Base-by-base conservation (phyloP, 2,329 filamentous ascomycete species). In the Alternaria alternata region DNA sequence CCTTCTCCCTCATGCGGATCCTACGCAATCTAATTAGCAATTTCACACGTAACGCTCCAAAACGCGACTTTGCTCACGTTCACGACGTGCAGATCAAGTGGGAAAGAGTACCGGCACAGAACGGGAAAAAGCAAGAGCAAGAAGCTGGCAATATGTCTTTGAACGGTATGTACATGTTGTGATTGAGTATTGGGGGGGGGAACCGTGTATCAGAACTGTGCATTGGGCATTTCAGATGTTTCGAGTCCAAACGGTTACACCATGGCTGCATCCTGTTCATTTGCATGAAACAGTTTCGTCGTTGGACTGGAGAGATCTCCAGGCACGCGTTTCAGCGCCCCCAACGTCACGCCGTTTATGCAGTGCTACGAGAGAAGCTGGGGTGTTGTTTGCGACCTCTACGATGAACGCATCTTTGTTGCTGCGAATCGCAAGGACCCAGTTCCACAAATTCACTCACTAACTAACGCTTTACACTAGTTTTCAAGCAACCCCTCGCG, bases 401-500 rank as follows among this genome's bases (percentile, higher is more conserved):
- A 28, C 38, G 3, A 28, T 18, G 36, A 38, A 14, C 22, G 32
- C 24, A 42, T 26, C 24, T 7, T 26, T 26, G 24, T 26, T 26
- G 24, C 24, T 26, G 6, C 24, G 5, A 36, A 36, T 11, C 22
- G 9, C 22, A 34, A 28, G 7, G 24, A 24, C 24, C 41, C 14
- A 36, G 2, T 26, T 26, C 24, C 24, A 26, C 24, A 7, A 30
- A 30, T 4, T 30, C 18, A 34, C 11, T 9, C 2, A 8, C 44
- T 56, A 11, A 49, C 46, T 56, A 11, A 49, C 46, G 20, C 24
- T 7, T 28, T 7, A 24, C 16, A 34, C 3, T 7, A 60, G 57
- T 60, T 14, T 60, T 57, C 53, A 60, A 60, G 34, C 58, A 61
- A n/a, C 54, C 86, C n/a, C 82, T 89, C 14, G 76, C 82, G 26